Percentiles rank a stretch among this genome's conserved stretches.
Conservation (phyloP, 1,284 basidiomycete genomes). For the Stygiomarasmius scandens region DNA sequence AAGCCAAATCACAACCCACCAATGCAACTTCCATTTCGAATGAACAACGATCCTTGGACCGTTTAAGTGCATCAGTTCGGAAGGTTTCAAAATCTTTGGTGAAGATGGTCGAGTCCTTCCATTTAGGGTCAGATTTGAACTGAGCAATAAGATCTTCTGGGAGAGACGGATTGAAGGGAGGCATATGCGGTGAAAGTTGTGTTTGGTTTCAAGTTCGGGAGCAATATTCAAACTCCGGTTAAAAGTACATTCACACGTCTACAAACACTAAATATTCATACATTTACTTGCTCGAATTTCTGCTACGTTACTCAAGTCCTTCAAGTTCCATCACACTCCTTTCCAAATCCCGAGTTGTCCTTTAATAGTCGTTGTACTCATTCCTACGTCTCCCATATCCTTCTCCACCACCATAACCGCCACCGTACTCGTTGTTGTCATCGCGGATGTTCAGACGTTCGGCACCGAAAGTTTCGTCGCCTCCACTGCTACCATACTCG, state of each 20-base stretch:
- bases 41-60: background rate
- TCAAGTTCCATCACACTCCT: too few species aligned
- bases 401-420: conserved; percentile 10
- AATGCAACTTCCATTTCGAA: background rate
- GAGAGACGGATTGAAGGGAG: background rate
- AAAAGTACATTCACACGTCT: too few species aligned
- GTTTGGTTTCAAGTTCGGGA: too few species aligned
- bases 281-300: too few species aligned
- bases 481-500: background rate
- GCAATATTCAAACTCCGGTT: too few species aligned
- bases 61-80: background rate
- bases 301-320: too few species aligned
- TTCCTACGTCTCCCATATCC: conserved; percentile 22
- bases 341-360: too few species aligned
- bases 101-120: background rate
- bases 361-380: conserved; percentile 13
- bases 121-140: background rate
- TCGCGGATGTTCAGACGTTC: conserved; percentile 44
- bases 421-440: conserved; percentile 25
- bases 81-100: background rate
- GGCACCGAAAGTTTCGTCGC: conserved; percentile 49
- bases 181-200: too few species aligned
- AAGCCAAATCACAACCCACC: too few species aligned
- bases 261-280: too few species aligned
- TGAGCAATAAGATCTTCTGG: background rate